phyloP scores from a whole-genome alignment of 2,329 filamentous ascomycete genomes.

The Aspergillus uvarum region DNA sequence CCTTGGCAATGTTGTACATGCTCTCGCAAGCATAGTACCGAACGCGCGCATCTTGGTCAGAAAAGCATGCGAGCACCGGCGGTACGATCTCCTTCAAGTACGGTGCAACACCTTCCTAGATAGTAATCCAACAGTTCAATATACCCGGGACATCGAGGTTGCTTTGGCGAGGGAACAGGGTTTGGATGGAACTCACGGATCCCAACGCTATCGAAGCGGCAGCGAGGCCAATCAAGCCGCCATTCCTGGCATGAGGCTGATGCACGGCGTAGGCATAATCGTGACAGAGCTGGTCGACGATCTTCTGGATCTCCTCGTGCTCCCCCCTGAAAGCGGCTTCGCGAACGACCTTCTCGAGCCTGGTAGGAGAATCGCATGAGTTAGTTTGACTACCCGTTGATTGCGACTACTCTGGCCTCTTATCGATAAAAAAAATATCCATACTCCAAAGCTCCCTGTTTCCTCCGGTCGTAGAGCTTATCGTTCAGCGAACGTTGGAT shows the following conservation, averaged over 20 bases:
- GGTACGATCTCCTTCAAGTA: conserved; percentile 94
- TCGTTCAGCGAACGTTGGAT: conserved; percentile 92
- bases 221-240: conserved; percentile 90
- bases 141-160: background rate
- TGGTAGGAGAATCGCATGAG: conserved; percentile 37
- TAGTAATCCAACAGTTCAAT: conserved; percentile 2
- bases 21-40: conserved; percentile 98
- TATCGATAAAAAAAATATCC: conserved; percentile 34
- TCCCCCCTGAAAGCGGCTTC: conserved; percentile 76
- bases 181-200: conserved; percentile 61
- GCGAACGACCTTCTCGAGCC: conserved; percentile 86
- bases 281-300: conserved; percentile 94
- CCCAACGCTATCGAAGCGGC: conserved; percentile 95
- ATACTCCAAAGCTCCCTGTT: conserved; percentile 93
- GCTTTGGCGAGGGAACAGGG: background rate
- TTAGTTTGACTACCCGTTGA: conserved; percentile 10
- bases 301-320: conserved; percentile 75
- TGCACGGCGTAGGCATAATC: conserved; percentile 98
- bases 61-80: conserved; percentile 94
- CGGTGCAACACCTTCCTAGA: conserved; percentile 75
- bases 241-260: conserved; percentile 93
- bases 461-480: conserved; percentile 98
- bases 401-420: background rate
- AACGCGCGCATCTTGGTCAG: conserved; percentile 94
- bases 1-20: conserved; percentile 99